These are phyloP conservation scores for Salix koriyanagi DNA, from an alignment of 345 rosid genomes.

Conservation along the genomic window DNA sequence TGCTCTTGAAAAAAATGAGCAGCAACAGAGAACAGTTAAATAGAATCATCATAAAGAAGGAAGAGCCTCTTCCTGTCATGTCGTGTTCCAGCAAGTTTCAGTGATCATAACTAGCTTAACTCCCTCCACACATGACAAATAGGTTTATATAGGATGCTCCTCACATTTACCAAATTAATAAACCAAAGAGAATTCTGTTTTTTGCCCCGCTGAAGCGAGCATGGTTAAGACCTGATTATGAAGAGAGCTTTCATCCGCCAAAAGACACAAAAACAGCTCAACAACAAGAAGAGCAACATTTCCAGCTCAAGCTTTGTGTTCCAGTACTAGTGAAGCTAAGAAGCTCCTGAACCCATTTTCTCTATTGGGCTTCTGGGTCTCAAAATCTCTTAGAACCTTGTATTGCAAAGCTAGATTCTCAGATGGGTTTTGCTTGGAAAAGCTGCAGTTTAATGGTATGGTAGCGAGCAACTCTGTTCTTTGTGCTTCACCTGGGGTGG, in stretches of 20 bases:
- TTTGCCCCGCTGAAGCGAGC: slow-evolving; percentile 20
- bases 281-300: slow-evolving; percentile 19
- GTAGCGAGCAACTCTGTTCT: slow-evolving; percentile 45
- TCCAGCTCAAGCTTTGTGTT: slow-evolving; percentile 35
- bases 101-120: slow-evolving; percentile 31
- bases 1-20: slow-evolving; percentile 7
- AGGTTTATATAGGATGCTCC: not conserved
- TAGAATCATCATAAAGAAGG: not conserved
- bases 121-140: not conserved
- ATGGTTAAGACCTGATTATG: slow-evolving; percentile 41
- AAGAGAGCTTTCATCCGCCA: slow-evolving; percentile 46
- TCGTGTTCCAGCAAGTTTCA: slow-evolving; percentile 44
- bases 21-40: not conserved
- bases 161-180: not conserved
- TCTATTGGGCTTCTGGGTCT: slow-evolving; percentile 33
- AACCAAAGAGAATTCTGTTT: not conserved
- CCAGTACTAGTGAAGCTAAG: slow-evolving; percentile 28
- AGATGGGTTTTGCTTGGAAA: slow-evolving; percentile 34
- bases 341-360: slow-evolving; percentile 19
- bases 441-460: slow-evolving; percentile 32
- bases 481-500: slow-evolving; percentile 34
- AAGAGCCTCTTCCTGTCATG: slow-evolving; percentile 23
- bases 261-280: slow-evolving; percentile 35
- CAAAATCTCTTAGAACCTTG: slow-evolving; percentile 35
- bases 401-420: slow-evolving; percentile 28